Evolutionary conservation across 257 asterid genomes (phyloP).

Genomic region (Forsythia suspensa): DNA sequence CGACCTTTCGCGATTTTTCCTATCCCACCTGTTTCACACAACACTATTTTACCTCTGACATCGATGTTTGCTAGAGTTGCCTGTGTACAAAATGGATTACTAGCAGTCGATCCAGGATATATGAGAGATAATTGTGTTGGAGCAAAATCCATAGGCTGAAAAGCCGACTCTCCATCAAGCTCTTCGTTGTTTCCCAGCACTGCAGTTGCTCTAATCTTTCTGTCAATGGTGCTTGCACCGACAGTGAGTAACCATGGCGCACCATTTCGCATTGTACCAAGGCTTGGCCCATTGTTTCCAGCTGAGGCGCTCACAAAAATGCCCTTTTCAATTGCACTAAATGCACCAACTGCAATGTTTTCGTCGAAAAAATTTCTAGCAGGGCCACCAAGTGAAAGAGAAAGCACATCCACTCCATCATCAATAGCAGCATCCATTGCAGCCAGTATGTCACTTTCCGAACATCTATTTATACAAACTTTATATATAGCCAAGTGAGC

Average conservation of each 20-base stretch:
- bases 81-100: neutral
- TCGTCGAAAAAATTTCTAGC: neutral
- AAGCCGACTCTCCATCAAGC: slow-evolving; percentile 29
- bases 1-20: slow-evolving; percentile 24
- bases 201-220: slow-evolving; percentile 26
- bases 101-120: slow-evolving; percentile 2
- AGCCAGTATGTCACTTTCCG: slow-evolving; percentile 42
- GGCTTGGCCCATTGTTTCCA: slow-evolving; percentile 29
- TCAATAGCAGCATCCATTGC: slow-evolving; percentile 52
- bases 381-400: slow-evolving; percentile 32
- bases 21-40: slow-evolving; percentile 27
- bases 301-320: slow-evolving; percentile 35
- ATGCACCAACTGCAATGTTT: slow-evolving; percentile 28
- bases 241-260: slow-evolving; percentile 48
- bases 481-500: slow-evolving; percentile 45
- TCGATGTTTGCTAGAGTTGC: slow-evolving; percentile 5
- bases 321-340: slow-evolving; percentile 30
- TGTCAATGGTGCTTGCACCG: slow-evolving; percentile 36
- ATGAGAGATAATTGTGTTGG: slow-evolving; percentile 19
- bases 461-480: slow-evolving; percentile 31
- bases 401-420: slow-evolving; percentile 38
- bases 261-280: slow-evolving; percentile 5
- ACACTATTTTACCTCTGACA: slow-evolving; percentile 47
- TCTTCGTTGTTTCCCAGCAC: slow-evolving; percentile 27
- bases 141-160: slow-evolving; percentile 27